Conservation (phyloP, 1,284 basidiomycete species). For the Mycena citricolor region DNA sequence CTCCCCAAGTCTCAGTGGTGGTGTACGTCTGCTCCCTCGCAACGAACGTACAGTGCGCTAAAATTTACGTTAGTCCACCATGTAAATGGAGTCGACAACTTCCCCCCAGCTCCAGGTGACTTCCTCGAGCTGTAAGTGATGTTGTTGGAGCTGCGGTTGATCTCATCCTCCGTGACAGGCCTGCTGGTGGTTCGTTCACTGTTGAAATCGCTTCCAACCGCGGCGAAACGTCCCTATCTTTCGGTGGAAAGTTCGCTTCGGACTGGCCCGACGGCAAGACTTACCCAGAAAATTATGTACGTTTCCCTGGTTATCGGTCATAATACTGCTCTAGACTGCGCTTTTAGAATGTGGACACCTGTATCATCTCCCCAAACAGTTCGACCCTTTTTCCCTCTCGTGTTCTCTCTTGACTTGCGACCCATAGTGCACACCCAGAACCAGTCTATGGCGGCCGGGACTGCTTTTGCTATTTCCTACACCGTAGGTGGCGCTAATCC, state of each 20-base stretch:
- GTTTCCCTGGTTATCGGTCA: constrained; percentile 16
- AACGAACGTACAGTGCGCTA: not conserved
- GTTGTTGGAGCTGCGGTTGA: not conserved
- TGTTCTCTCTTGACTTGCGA: not conserved
- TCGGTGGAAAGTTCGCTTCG: constrained; percentile 33
- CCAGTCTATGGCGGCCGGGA: constrained; percentile 42
- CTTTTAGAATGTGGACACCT: constrained; percentile 32
- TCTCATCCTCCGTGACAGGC: constrained; percentile 30
- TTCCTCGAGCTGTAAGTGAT: constrained; percentile 45
- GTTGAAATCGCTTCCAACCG: constrained; percentile 46
- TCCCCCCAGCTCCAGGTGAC: constrained; percentile 42
- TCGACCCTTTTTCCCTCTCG: not conserved
- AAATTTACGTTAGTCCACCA: constrained; percentile 37
- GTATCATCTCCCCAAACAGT: constrained; percentile 43
- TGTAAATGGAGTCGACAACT: constrained; percentile 40
- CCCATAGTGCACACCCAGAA: constrained; percentile 43
- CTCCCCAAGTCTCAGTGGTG: constrained; percentile 37
- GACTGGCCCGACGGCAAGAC: constrained; percentile 41
- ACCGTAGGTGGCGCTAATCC: constrained; percentile 27
- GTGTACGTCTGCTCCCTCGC: constrained; percentile 28
- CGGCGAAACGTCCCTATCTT: constrained; percentile 41
- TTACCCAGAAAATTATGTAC: constrained; percentile 37
- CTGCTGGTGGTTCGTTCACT: constrained; percentile 43
- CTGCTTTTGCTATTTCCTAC: constrained; percentile 49
- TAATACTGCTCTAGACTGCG: not conserved